Evolutionary conservation across 768 basidiomycete species (phyloP).

Genomic region (Pisolithus marmoratus): DNA sequence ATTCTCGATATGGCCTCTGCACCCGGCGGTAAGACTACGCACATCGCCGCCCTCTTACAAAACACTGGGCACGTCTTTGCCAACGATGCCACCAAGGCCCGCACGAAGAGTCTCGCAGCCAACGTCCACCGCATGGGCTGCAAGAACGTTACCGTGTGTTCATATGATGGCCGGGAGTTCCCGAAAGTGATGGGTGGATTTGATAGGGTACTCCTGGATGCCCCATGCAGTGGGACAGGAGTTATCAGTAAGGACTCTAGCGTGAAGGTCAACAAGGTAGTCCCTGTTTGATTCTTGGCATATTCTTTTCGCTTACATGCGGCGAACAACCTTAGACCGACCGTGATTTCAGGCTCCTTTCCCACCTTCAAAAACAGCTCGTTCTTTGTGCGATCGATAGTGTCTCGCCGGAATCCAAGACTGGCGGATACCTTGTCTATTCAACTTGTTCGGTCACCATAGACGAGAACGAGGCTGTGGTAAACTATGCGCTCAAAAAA

Average conservation of each 20-base stretch:
- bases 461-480: conserved; percentile 97
- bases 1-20: conserved; percentile 98
- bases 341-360: conserved; percentile 92
- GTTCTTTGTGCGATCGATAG: conserved; percentile 98
- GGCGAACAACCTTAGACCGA: conserved; percentile 54
- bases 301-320: conserved; percentile 2
- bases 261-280: conserved; percentile 97
- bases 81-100: conserved; percentile 90
- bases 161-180: conserved; percentile 95
- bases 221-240: conserved; percentile 96
- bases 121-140: conserved; percentile 97
- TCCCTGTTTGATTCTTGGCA: conserved; percentile 11
- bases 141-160: conserved; percentile 96
- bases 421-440: conserved; percentile 93
- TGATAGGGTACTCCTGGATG: conserved; percentile 93
- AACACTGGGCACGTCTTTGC: conserved; percentile 98
- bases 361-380: conserved; percentile 96
- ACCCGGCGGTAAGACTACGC: conserved; percentile 96
- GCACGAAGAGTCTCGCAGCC: conserved; percentile 94
- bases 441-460: conserved; percentile 98
- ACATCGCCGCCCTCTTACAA: conserved; percentile 93
- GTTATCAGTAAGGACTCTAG: conserved; percentile 97
- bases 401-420: conserved; percentile 80
- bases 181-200: conserved; percentile 99
- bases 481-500: conserved; percentile 95